Base-by-base conservation (phyloP, 225 moss, liverwort and hornwort species). In the Polytrichum formosum region DNA sequence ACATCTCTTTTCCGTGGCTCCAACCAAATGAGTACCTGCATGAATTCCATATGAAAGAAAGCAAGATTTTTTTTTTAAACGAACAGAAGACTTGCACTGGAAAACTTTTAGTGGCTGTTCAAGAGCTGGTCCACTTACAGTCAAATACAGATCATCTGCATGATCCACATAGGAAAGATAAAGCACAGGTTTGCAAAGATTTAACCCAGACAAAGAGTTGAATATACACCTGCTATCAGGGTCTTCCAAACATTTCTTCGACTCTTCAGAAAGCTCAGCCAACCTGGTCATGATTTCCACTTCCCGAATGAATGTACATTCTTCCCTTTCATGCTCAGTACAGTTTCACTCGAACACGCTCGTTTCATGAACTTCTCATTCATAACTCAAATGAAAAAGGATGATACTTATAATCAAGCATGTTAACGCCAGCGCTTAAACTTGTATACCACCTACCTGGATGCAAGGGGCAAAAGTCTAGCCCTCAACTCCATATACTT, bases 1-100 rank as follows among this genome's bases (percentile, higher is more conserved):
- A 83, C 83, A 85, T 92, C 82, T 97, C 97, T 66, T 88, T 91
- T 68, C 94, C 94, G 84, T 91, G 91, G 77, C 94, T 97, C 97
- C 97, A 97, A 65, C 97, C 97, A 72, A 90, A 97, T 53, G 87
- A 85, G 64, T 90, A 97, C 69, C 97, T 97, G 86, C 71, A 73
- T 37, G 13, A 37, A 37, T 37, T 13, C 9, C 37, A 37, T 37
- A 37, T 37, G 37, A 37, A 37, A 10, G 13, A 0, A 37, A 37
- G 37, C 37, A 37, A 37, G 10, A 31, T 30, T 31, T 31, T 1
- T 31, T 31, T 6, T 6, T 31, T 7, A 31, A 10, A 37, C 10
- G 2, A 37, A 37, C 37, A 37, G 37, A 37, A 37, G 37, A 37
- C 37, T 37, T 37, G 37, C 37, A 37, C 13, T 2, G 37, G 13